Evolutionary conservation across 768 basidiomycete species (phyloP), one percentile per base, ranked within the genome.

Genomic region (Pleurotus tuber-regium): DNA sequence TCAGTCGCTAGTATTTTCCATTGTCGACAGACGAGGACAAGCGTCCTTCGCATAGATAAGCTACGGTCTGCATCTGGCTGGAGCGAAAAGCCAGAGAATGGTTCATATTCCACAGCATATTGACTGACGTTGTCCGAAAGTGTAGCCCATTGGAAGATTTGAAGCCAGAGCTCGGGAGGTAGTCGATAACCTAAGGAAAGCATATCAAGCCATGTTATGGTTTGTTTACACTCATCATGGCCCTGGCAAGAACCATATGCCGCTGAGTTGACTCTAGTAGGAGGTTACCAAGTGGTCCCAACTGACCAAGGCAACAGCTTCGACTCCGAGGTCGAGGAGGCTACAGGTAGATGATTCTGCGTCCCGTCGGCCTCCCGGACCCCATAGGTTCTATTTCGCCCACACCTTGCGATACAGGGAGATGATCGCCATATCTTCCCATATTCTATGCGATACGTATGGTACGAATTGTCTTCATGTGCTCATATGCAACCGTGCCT

Each of bases 121-220:
- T 66, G 39, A 31, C 65, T 58, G 18, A 57, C 50, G 19, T 54
- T 55, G 41, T 65, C 61, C 30, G 63, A 66, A 4, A 55, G 47
- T 30, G 70, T 70, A 19, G 76, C 75, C 71, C 72, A 71, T 47
- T 68, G 65, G 43, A 85, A 70, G 14, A 85, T 72, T 42, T 74
- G 60, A 10, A 80, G 63, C 82, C 79, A 83, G 24, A 84, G 59
- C 57, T 85, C 83, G 18, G 74, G 64, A 7, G 82, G 82, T 16
- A 83, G 65, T 16, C 35, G 46, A 12, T 48, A 23, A 30, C n/a
- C n/a, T n/a, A n/a, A 46, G 11, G 43, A 29, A 46, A 31, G 29
- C 30, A 48, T 33, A 33, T 35, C 25, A 31, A 9, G 46, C 41
- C 14, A 52, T 68, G 62, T 54, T 58, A 42, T 28, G 54, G 46